Percentiles rank a stretch among this genome's conserved stretches.
phyloP scores from a whole-genome alignment of 495 filamentous ascomycete genomes.

The Hypoxylon rickii region DNA sequence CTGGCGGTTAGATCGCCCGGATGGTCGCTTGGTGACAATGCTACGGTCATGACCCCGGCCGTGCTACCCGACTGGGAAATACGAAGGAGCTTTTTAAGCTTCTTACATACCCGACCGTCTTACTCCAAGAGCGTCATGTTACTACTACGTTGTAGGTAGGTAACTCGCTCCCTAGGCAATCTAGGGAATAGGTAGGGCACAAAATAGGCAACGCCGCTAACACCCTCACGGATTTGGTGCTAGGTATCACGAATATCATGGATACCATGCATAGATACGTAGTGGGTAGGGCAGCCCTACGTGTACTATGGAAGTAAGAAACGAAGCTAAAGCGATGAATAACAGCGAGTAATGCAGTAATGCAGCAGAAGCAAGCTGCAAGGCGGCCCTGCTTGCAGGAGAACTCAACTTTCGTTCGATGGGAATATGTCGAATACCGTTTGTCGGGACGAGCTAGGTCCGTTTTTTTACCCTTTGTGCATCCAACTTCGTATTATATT shows the following conservation, averaged over 20 bases:
- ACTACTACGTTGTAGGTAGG: no score
- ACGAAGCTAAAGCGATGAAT: no score
- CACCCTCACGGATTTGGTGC: no score
- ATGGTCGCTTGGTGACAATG: not conserved
- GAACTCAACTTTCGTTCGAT: no score
- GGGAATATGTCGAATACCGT: no score
- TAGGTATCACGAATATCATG: no score
- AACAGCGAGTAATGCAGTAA: not conserved
- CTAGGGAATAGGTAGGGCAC: no score
- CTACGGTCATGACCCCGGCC: slow-evolving; percentile 20
- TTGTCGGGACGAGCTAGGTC: slow-evolving; percentile 5
- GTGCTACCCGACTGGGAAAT: slow-evolving; percentile 26
- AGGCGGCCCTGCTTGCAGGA: no score
- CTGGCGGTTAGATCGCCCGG: slow-evolving; percentile 10
- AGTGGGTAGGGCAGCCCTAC: not conserved
- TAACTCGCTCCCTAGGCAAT: no score
- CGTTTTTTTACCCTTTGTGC: slow-evolving; percentile 17
- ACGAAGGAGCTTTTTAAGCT: slow-evolving; percentile 25
- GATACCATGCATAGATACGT: slow-evolving; percentile 1
- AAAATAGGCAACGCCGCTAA: not conserved
- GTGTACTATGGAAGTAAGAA: not conserved
- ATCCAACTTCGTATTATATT: slow-evolving; percentile 27
- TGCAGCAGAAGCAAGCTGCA: no score
- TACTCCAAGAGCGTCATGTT: slow-evolving; percentile 5
- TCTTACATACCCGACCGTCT: slow-evolving; percentile 11